Evolutionary conservation across 1,284 basidiomycete genomes (phyloP).

Genomic region (Marasmius fiardii): DNA sequence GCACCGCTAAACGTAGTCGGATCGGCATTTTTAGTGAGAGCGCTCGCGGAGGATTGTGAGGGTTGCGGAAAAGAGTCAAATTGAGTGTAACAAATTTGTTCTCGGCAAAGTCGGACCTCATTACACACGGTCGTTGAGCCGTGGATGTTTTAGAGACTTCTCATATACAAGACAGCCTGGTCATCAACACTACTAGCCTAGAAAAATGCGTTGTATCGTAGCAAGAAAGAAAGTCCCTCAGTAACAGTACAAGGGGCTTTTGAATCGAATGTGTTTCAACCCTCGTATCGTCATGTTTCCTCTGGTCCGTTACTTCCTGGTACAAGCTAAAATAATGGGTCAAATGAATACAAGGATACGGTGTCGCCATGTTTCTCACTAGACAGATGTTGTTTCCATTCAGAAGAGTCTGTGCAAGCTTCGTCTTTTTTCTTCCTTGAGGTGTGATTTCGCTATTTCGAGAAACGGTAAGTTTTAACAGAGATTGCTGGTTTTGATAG

Average conservation of each 20-base stretch:
- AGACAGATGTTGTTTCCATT: slow-evolving; percentile 99
- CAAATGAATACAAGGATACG: slow-evolving; percentile 7
- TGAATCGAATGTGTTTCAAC: not conserved
- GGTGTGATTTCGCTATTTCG: slow-evolving; percentile 75
- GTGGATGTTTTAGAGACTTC: too few relatives aligned
- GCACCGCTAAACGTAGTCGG: slow-evolving; percentile 82
- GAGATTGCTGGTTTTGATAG: slow-evolving; percentile 1
- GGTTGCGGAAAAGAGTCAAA: not conserved
- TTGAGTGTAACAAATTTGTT: not conserved
- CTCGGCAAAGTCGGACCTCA: not conserved
- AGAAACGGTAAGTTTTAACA: slow-evolving; percentile 4
- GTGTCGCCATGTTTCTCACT: slow-evolving; percentile 44
- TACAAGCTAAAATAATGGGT: slow-evolving; percentile 49
- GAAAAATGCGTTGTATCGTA: not conserved
- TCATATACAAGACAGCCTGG: too few relatives aligned
- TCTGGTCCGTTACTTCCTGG: slow-evolving; percentile 78
- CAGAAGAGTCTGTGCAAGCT: slow-evolving; percentile 86
- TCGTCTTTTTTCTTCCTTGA: slow-evolving; percentile 79
- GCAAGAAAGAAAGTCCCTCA: not conserved
- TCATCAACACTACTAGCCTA: too few relatives aligned
- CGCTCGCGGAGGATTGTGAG: not conserved
- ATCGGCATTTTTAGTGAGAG: slow-evolving; percentile 62
- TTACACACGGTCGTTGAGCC: too few relatives aligned
- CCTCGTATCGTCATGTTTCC: slow-evolving; percentile 22
- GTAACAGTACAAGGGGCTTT: slow-evolving; percentile 1